Evolutionary conservation across 2,329 filamentous ascomycete genomes (phyloP), one percentile per base, ranked within the genome.

Genomic region (Fusarium nodosum): DNA sequence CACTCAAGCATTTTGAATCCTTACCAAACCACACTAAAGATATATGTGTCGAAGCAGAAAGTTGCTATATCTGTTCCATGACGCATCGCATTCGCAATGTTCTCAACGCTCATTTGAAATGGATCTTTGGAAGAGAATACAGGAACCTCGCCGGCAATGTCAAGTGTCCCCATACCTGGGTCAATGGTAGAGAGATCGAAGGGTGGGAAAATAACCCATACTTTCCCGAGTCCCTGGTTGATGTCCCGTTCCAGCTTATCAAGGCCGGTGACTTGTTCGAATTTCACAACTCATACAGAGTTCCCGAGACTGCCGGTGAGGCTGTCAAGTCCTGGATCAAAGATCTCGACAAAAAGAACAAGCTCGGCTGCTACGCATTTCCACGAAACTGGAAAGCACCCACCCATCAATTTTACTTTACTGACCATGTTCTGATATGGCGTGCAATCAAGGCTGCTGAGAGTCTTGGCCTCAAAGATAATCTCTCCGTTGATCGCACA

Each of bases 101-200:
- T n/a, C 34, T 36, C 1, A 7, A 20, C 1, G 39, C 39, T 0
- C 51, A 54, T 5, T 8, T 54, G n/a, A 26, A 8, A 42, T 54
- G 51, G 51, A 10, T 34, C 0, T 54, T 54, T 5, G 28, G 9
- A 3, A 16, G 33, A 8, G 1, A 20, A 10, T 20, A 18, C 4
- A 2, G 30, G 1, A 8, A 54, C 2, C 3, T 48, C 2, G 24
- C 20, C 1, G 1, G 2, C 1, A 16, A 7, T 2, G 11, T 7
- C 0, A 18, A 15, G 5, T 44, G 51, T 6, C 20, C 39, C 0
- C 24, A 44, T 26, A 7, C 13, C 1, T 54, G 51, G 51, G 18
- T 54, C 5, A 26, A 54, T 11, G 51, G 51, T 2, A 10, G n/a
- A 3, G 28, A 34, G 11, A 44, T 54, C 5, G 0, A 7, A 0